Evolutionary conservation across 257 asterid species (phyloP).

Genomic region (Asclepias syriaca): DNA sequence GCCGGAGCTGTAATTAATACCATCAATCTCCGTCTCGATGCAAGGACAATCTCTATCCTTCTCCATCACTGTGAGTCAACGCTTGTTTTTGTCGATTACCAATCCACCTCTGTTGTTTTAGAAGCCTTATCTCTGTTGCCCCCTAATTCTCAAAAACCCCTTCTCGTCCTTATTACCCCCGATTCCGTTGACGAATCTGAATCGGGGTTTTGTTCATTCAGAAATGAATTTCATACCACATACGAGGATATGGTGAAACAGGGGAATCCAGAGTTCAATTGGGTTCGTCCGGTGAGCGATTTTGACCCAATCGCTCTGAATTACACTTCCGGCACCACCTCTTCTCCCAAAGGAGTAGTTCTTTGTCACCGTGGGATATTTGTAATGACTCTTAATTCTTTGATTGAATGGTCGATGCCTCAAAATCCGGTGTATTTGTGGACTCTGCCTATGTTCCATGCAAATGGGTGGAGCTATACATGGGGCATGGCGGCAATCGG

Average conservation of each 20-base stretch:
- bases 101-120: conserved; percentile 31
- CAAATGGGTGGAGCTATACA: conserved; percentile 78
- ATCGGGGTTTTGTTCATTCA: neutral
- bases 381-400: conserved; percentile 44
- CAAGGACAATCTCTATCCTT: conserved; percentile 52
- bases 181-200: conserved; percentile 11
- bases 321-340: conserved; percentile 87
- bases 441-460: conserved; percentile 94
- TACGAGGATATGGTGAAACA: conserved; percentile 13
- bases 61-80: conserved; percentile 55
- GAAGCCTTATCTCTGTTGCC: conserved; percentile 42
- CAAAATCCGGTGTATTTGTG: conserved; percentile 66
- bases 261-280: conserved; percentile 31
- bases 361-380: conserved; percentile 65
- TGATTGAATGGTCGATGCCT: conserved; percentile 56
- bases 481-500: conserved; percentile 90
- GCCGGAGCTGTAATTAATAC: conserved; percentile 66
- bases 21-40: conserved; percentile 64
- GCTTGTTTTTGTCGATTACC: conserved; percentile 53
- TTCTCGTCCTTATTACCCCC: conserved; percentile 32
- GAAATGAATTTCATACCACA: conserved; percentile 5
- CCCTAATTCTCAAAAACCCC: conserved; percentile 26
- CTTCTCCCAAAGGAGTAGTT: conserved; percentile 77
- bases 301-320: conserved; percentile 50
- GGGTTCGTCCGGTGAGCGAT: conserved; percentile 58